Percentiles rank a stretch among this genome's conserved stretches.
Evolutionary conservation across 2,329 filamentous ascomycete species (phyloP).

Genomic region (Phialocephala sp.): DNA sequence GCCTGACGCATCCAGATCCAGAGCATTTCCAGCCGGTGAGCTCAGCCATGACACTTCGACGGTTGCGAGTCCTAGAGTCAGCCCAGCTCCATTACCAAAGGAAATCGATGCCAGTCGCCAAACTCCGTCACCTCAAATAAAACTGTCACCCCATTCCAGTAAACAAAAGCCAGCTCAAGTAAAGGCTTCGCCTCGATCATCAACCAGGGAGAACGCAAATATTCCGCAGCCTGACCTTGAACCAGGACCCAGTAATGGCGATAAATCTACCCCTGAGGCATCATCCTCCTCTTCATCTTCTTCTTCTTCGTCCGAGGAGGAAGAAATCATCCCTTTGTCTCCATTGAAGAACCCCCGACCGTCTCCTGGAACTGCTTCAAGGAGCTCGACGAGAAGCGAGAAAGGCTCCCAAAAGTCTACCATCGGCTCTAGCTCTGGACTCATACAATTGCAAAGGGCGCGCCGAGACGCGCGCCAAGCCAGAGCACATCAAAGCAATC

Average conservation of each 20-base stretch:
- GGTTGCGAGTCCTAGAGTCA: neutral
- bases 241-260: neutral
- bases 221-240: neutral
- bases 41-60: neutral
- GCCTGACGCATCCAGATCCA: neutral
- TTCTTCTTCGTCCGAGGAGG: neutral
- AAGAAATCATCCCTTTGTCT: slow-evolving; percentile 3
- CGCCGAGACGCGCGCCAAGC: neutral
- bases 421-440: slow-evolving; percentile 12
- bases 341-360: neutral
- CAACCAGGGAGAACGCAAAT: neutral
- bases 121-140: neutral
- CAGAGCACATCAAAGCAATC: neutral
- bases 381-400: neutral
- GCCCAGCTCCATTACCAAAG: neutral
- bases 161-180: neutral
- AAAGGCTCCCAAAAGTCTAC: slow-evolving; percentile 3
- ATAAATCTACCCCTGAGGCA: neutral
- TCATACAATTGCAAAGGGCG: too few species aligned
- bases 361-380: slow-evolving; percentile 1
- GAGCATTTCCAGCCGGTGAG: neutral
- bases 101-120: neutral
- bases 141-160: neutral
- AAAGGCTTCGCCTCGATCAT: neutral
- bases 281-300: neutral